These are phyloP conservation scores for Cichorium intybus DNA, from an alignment of 140 eudicot species.

Conservation along the genomic window DNA sequence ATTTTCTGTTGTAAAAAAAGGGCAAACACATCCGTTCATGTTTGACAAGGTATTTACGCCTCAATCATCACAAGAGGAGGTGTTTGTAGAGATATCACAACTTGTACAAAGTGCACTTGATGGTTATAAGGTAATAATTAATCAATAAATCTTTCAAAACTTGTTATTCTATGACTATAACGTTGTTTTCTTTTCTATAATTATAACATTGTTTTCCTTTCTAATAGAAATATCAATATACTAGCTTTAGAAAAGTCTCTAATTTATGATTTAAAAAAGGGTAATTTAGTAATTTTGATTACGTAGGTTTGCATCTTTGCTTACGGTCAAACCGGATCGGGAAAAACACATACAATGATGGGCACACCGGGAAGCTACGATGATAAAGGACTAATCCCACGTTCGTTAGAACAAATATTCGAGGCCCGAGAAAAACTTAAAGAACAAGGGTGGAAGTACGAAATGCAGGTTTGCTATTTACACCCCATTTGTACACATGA, in stretches of 20 bases:
- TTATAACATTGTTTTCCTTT: too few species aligned
- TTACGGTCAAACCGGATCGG: conserved; percentile 99
- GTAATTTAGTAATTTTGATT: background rate
- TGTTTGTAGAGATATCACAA: conserved; percentile 90
- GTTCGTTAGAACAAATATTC: conserved; percentile 89
- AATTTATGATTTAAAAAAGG: background rate
- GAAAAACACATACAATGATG: conserved; percentile 98
- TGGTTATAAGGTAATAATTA: conserved; percentile 79
- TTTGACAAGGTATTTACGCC: conserved; percentile 93
- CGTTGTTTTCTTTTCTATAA: background rate
- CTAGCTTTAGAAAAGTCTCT: background rate
- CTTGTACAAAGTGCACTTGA: conserved; percentile 99
- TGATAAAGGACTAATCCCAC: conserved; percentile 87
- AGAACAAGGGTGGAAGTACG: conserved; percentile 94
- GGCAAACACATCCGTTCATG: conserved; percentile 85
- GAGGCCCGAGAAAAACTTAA: conserved; percentile 72
- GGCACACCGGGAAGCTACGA: conserved; percentile 74
- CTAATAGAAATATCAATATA: too few species aligned
- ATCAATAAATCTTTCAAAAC: background rate
- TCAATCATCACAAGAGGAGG: conserved; percentile 82
- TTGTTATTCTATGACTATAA: background rate
- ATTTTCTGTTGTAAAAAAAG: conserved; percentile 36
- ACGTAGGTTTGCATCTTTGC: conserved; percentile 96
- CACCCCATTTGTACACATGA: background rate
- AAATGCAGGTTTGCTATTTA: conserved; percentile 72